phyloP scores from a whole-genome alignment of 192 early-diverging fungal genomes.

The Entomortierella parvispora region DNA sequence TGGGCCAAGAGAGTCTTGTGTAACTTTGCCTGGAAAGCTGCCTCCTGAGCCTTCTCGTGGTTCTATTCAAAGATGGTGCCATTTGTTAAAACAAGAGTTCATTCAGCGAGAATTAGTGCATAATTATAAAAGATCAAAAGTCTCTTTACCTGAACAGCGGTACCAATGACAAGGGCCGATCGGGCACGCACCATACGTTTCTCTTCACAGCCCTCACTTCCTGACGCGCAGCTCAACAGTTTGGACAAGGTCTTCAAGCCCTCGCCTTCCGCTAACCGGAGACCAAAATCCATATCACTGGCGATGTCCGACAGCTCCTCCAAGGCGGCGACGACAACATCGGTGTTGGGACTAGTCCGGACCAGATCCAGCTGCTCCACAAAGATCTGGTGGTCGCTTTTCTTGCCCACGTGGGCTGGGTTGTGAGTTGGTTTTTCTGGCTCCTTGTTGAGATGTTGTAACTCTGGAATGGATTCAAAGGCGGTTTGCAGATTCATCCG shows the following conservation, averaged over 20 bases:
- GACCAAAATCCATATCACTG: conserved; percentile 66
- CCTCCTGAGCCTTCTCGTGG: conserved; percentile 33
- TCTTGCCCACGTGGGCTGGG: neutral
- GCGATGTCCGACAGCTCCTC: conserved; percentile 65
- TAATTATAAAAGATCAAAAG: neutral
- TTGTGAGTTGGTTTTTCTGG: conserved; percentile 2
- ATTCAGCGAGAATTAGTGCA: too few species aligned
- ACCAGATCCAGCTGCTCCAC: conserved; percentile 45
- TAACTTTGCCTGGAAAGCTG: conserved; percentile 21
- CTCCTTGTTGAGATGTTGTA: conserved; percentile 11
- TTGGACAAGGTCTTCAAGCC: conserved; percentile 45
- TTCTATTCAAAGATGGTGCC: conserved; percentile 10
- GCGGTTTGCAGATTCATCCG: conserved; percentile 34
- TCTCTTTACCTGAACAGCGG: conserved; percentile 61
- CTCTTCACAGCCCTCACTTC: conserved; percentile 13
- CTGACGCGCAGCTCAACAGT: conserved; percentile 45
- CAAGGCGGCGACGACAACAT: conserved; percentile 43
- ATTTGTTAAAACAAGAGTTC: neutral
- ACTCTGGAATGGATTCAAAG: conserved; percentile 41
- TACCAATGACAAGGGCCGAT: conserved; percentile 61
- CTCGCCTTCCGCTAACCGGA: conserved; percentile 52
- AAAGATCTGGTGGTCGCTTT: conserved; percentile 44
- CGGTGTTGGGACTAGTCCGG: conserved; percentile 10
- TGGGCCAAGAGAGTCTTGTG: conserved; percentile 29
- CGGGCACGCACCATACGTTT: conserved; percentile 41